These are phyloP conservation scores for Pseudozyma flocculosa DNA, from an alignment of 1,284 basidiomycete genomes.

Conservation along the genomic window DNA sequence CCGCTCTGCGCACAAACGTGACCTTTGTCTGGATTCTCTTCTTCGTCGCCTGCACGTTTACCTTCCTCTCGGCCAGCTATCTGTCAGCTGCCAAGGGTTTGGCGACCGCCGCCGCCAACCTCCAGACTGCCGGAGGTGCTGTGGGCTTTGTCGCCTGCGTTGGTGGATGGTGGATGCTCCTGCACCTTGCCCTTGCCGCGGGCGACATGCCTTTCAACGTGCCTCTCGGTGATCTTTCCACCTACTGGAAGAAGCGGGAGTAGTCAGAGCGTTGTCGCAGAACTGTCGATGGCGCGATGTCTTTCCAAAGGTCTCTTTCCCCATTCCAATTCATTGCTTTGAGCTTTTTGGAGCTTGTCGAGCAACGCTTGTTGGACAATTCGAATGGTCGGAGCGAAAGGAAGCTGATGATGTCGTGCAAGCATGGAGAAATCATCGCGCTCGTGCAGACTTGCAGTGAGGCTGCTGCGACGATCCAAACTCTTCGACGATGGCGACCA, in stretches of 20 bases:
- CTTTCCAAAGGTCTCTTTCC: no score
- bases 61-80: conserved; percentile 25
- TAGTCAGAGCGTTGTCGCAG: neutral
- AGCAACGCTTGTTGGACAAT: no score
- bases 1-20: conserved; percentile 36
- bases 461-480: no score
- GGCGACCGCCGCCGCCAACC: conserved; percentile 4
- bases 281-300: no score
- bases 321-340: no score
- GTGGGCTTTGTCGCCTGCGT: conserved; percentile 36
- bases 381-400: no score
- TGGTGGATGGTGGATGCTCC: conserved; percentile 32
- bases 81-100: conserved; percentile 20
- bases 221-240: conserved; percentile 27
- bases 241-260: conserved; percentile 17
- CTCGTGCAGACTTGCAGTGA: no score
- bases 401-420: no score
- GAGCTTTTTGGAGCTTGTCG: no score
- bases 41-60: conserved; percentile 38
- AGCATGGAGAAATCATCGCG: no score
- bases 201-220: conserved; percentile 40
- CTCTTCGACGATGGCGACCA: no score
- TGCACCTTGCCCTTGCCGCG: conserved; percentile 32
- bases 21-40: conserved; percentile 39
- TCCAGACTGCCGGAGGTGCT: conserved; percentile 27